Evolutionary conservation across 2,329 filamentous ascomycete species (phyloP), one percentile per base, ranked within the genome.

Genomic region (Fusarium tuaranense): DNA sequence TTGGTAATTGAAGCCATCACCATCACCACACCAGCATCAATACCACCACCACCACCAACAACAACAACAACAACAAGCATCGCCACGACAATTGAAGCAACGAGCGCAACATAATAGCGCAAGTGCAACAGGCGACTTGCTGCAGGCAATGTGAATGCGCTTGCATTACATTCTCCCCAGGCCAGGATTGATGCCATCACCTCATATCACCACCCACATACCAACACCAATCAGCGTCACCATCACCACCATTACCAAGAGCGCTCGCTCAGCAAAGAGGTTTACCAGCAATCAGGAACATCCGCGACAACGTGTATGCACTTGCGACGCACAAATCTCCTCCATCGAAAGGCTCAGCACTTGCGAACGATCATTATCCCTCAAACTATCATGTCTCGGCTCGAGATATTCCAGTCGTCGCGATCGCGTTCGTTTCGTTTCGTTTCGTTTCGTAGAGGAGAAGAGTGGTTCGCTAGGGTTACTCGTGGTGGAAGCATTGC

Each of bases 1-100:
- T 63, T 41, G n/a, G 36, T 10, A 14, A 25, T 59, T 72, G 65
- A 70, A 20, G 63, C 22, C 51, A 60, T 61, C 70, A 62, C 22
- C 61, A 72, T 20, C 34, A 65, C n/a, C 30, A 63, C 46, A 32
- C 25, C 65, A 66, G 27, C 39, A 59, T 27, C 65, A 25, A 46
- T 14, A 34, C 32, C 16, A 34, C 32, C 16, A 39, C 51, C 14
- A 53, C 57, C n/a, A n/a, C n/a, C n/a, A n/a, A n/a, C n/a, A n/a
- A n/a, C n/a, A n/a, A n/a, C 27, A 27, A n/a, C 53, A 67, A 53
- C 61, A 34, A 36, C 36, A 32, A 44, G 4, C 46, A 34, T 20
- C 9, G 41, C 20, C 22, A 18, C 16, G 7, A 53, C 12, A 34
- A 20, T 27, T 12, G 9, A n/a, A 46, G 22, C 34, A 25, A n/a